Evolutionary conservation across 257 asterid genomes (phyloP), one percentile per base, ranked within the genome.

Genomic region (Verbena officinalis): DNA sequence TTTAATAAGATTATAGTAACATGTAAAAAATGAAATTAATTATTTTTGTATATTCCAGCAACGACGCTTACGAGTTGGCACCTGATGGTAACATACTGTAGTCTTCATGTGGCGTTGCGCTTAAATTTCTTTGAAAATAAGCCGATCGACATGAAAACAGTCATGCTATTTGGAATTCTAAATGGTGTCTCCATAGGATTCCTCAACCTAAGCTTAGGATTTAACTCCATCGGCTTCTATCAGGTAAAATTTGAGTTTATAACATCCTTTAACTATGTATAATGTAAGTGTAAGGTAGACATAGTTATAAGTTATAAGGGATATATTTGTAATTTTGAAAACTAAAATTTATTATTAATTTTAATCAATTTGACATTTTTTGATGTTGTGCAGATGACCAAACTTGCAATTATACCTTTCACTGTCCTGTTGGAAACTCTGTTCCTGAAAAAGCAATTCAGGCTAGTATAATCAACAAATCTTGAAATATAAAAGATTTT

Each of bases 31-130:
- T n/a, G 30, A 6, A n/a, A 27, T 27, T 20, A 63, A 61, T 61
- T n/a, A 51, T 9, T 46, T n/a, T 12, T 38, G 19, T 1, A 42
- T n/a, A 53, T 23, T 31, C 1, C 90, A 91, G 98, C 98, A 7
- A 91, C 98, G 7, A 91, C 98, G 39, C 83, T 91, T 71, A 91
- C 96, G 31, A 91, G 98, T 71, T 91, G 98, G 98, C 98, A 91
- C 66, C 71, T 91, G 46, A 83, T 91, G 98, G 96, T 91, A 54
- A 91, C 98, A 31, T 91, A 88, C 65, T 84, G 95, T 81, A 86
- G 88, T 15, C 94, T 91, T 17, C 96, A 88, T 22, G 91, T 78
- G 46, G 98, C 98, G 1, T 45, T 78, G 52, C 80, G 89, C 31
- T 67, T 91, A 21, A 91, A 84, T 46, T 86, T 88, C 70, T 91